phyloP scores from a whole-genome alignment of 805 yeast species.

The Teunomyces panamensis region DNA sequence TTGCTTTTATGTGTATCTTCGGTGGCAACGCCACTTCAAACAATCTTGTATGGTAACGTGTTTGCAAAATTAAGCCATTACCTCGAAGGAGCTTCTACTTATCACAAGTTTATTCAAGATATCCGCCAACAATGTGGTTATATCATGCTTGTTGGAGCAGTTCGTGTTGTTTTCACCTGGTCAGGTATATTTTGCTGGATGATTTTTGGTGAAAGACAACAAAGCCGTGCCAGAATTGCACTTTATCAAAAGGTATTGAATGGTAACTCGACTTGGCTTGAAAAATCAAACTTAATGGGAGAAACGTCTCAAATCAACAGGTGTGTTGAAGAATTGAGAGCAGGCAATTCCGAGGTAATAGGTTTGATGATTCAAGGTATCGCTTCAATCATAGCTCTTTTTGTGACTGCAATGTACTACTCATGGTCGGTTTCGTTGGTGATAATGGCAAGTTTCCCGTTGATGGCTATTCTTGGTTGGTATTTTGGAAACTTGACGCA shows the following conservation, averaged over 20 bases:
- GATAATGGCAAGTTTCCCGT: conserved; percentile 70
- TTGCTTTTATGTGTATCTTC: conserved; percentile 51
- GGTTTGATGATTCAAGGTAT: conserved; percentile 55
- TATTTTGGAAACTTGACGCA: conserved; percentile 52
- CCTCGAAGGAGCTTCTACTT: conserved; percentile 24
- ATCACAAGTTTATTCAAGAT: conserved; percentile 26
- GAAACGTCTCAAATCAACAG: conserved; percentile 63
- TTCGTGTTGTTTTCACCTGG: conserved; percentile 43
- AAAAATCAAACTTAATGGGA: conserved; percentile 59
- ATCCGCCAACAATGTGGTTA: conserved; percentile 26
- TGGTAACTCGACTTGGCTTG: conserved; percentile 61
- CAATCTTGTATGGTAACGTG: conserved; percentile 64
- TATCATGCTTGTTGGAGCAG: conserved; percentile 33
- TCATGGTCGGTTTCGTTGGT: conserved; percentile 87
- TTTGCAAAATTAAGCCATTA: conserved; percentile 40
- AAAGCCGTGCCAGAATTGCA: conserved; percentile 48
- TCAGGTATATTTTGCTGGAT: conserved; percentile 60
- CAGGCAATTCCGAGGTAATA: conserved; percentile 64
- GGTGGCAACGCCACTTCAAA: conserved; percentile 54
- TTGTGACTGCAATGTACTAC: conserved; percentile 65
- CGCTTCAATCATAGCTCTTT: conserved; percentile 51
- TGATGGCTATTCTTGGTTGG: conserved; percentile 50
- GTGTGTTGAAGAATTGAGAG: conserved; percentile 69
- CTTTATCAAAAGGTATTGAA: conserved; percentile 46
- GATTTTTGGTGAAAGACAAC: conserved; percentile 70